phyloP scores from a whole-genome alignment of 78 protist species.

The Speleostelium caveatum region DNA sequence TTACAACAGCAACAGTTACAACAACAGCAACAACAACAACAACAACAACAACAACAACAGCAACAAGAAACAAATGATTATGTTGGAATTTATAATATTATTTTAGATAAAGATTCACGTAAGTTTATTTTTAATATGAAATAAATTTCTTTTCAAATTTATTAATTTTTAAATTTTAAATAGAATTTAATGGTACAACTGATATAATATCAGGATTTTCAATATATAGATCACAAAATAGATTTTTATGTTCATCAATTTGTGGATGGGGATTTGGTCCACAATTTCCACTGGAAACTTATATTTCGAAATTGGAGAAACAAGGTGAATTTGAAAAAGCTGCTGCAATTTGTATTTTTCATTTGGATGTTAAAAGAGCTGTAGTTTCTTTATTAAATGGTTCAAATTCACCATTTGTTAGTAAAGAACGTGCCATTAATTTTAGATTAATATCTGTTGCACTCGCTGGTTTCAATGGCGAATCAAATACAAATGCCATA shows the following conservation, averaged over 20 bases:
- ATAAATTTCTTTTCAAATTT: background rate
- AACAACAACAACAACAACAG: background rate
- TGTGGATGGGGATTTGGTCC: constrained; percentile 76
- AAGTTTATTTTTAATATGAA: background rate
- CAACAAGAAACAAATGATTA: constrained; percentile 6
- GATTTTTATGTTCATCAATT: constrained; percentile 48
- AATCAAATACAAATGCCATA: background rate
- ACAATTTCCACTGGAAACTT: constrained; percentile 29
- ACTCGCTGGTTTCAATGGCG: constrained; percentile 82
- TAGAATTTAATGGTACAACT: constrained; percentile 26
- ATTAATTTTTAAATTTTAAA: background rate
- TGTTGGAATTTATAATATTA: constrained; percentile 52
- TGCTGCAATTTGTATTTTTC: constrained; percentile 80
- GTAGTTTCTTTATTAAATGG: background rate
- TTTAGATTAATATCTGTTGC: constrained; percentile 76
- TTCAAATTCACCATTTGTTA: background rate
- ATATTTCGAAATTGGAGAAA: constrained; percentile 42
- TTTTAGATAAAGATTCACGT: constrained; percentile 20
- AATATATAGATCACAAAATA: constrained; percentile 24
- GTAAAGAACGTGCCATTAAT: constrained; percentile 16
- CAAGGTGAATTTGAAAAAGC: constrained; percentile 80
- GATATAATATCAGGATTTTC: constrained; percentile 38
- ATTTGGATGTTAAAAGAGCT: constrained; percentile 76
- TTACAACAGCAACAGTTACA: too few relatives aligned
- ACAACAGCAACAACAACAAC: constrained; percentile 3